These are phyloP conservation scores for Saccharomycopsis fibuligera DNA, from an alignment of 805 yeast species.

Conservation along the genomic window DNA sequence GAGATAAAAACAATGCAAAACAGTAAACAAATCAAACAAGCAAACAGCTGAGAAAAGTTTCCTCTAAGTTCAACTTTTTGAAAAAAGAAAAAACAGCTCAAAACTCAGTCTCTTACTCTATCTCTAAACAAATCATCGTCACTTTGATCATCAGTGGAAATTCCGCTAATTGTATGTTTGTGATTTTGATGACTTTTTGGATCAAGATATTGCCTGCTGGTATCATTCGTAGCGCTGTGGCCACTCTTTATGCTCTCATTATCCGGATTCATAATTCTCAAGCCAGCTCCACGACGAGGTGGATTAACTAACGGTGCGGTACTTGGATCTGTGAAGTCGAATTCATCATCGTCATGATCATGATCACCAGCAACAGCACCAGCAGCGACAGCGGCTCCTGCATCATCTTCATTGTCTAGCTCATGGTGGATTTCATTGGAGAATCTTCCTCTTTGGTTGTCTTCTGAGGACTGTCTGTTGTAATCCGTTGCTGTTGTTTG, in stretches of 20 bases:
- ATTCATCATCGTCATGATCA: slow-evolving; percentile 13
- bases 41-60: too few relatives aligned
- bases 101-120: slow-evolving; percentile 1
- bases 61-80: too few relatives aligned
- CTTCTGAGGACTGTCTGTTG: not conserved
- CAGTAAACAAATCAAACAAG: too few relatives aligned
- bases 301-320: not conserved
- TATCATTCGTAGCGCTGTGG: not conserved
- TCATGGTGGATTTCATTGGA: not conserved
- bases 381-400: not conserved
- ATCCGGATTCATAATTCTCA: slow-evolving; percentile 21
- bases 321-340: slow-evolving; percentile 1
- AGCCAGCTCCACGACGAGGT: slow-evolving; percentile 6
- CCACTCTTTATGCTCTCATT: slow-evolving; percentile 11
- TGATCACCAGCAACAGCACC: slow-evolving; percentile 6
- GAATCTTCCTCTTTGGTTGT: not conserved
- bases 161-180: not conserved
- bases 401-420: not conserved
- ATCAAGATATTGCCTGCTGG: not conserved
- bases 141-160: not conserved
- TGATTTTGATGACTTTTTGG: not conserved
- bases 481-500: too few relatives aligned
- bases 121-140: slow-evolving; percentile 7
- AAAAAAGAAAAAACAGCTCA: not conserved
- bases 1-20: too few relatives aligned